These are phyloP conservation scores for Eucalyptus erythrocorys DNA, from an alignment of 345 rosid genomes.

Conservation along the genomic window DNA sequence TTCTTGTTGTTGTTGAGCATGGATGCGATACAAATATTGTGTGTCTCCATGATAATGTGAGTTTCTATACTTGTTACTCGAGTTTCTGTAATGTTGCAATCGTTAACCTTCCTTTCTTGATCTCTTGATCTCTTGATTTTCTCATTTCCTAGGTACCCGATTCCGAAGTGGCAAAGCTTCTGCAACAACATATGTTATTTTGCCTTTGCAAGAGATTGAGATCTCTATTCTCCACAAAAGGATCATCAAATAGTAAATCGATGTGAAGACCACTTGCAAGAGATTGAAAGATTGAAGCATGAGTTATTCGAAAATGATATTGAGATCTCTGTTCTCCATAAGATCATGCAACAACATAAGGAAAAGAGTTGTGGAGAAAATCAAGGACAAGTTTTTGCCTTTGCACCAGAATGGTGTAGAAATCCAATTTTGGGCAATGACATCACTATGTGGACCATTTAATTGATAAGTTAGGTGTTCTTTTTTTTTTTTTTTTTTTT, in stretches of 20 bases:
- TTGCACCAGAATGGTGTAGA: not conserved
- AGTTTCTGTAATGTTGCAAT: not conserved
- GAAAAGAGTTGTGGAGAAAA: not conserved
- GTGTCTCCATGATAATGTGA: slow-evolving; percentile 30
- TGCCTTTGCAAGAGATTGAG: slow-evolving; percentile 26
- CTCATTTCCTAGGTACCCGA: slow-evolving; percentile 27
- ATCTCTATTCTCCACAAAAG: not conserved
- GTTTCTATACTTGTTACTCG: not conserved
- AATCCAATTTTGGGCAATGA: not conserved
- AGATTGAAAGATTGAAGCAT: not conserved
- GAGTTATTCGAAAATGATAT: not conserved
- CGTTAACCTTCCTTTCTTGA: not conserved
- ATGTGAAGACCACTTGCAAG: not conserved
- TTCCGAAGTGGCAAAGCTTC: slow-evolving; percentile 27
- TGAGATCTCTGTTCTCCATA: not conserved
- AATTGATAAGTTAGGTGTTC: not conserved
- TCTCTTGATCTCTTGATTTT: not conserved
- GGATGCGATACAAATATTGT: slow-evolving; percentile 29
- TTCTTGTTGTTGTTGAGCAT: slow-evolving; percentile 50
- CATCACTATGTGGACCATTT: not conserved
- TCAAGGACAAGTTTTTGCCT: not conserved
- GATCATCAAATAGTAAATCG: slow-evolving; percentile 18
- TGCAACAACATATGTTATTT: not conserved
- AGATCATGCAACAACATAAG: not conserved
- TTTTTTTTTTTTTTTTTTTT: no score